A percentile compares a stretch with the other conserved stretches of the same genome.
phyloP scores from a whole-genome alignment of 2,329 filamentous ascomycete species.

The Alternaria brassicicola region DNA sequence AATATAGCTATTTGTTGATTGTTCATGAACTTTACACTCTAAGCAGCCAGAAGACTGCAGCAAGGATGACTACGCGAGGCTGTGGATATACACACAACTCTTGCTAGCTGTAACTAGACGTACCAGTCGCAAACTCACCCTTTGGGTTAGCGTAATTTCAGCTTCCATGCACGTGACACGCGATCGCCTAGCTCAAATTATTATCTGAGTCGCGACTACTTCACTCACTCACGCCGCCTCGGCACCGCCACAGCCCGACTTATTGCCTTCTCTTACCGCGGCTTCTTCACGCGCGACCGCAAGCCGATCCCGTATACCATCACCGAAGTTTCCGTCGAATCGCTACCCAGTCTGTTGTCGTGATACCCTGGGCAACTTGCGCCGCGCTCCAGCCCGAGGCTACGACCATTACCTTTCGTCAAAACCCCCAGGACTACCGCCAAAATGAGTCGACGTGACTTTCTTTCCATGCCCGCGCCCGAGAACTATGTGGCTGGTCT shows the following conservation, averaged over 20 bases:
- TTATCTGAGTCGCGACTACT: slow-evolving; percentile 17
- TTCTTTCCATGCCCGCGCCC: slow-evolving; percentile 77
- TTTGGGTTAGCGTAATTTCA: slow-evolving; percentile 24
- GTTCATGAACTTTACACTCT: not conserved
- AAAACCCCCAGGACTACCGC: slow-evolving; percentile 11
- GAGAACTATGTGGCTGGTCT: slow-evolving; percentile 84
- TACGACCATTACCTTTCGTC: not conserved
- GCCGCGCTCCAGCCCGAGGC: not conserved
- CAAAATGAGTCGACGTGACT: slow-evolving; percentile 76
- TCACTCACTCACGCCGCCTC: not conserved
- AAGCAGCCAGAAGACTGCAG: not conserved
- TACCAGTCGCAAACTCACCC: slow-evolving; percentile 26
- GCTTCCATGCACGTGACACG: slow-evolving; percentile 25
- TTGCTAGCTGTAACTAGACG: not conserved
- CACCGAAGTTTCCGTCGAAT: not conserved
- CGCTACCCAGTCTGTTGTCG: not conserved
- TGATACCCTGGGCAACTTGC: not conserved
- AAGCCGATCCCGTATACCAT: too few species aligned
- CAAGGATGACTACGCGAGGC: not conserved
- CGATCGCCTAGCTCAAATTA: slow-evolving; percentile 20
- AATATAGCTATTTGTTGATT: not conserved
- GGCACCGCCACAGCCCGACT: not conserved
- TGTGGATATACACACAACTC: not conserved
- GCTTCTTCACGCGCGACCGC: not conserved
- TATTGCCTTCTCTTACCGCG: not conserved